Percentiles rank a stretch among this genome's conserved stretches.
Conservation (phyloP, 2,329 filamentous ascomycete species). For the Diaporthe nobilis region DNA sequence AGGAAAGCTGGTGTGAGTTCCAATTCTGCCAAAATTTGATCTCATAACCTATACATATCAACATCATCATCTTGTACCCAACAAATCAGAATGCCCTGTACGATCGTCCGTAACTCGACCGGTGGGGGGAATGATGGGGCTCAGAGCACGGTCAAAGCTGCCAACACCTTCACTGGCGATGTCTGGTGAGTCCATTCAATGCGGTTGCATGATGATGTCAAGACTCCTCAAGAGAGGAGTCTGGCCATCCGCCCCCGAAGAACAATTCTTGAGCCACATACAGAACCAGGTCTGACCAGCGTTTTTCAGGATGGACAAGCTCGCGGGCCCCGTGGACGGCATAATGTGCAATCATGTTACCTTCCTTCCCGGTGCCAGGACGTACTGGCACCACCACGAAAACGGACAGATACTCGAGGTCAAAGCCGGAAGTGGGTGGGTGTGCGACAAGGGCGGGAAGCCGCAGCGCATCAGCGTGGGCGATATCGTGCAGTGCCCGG, state of each 20-base stretch:
- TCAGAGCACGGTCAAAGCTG: constrained; percentile 35
- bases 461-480: constrained; percentile 55
- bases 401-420: constrained; percentile 59
- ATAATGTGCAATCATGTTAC: constrained; percentile 50
- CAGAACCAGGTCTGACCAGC: not conserved
- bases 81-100: constrained; percentile 29
- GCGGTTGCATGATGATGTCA: not conserved
- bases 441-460: constrained; percentile 57
- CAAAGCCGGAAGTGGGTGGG: constrained; percentile 56
- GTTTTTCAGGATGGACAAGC: constrained; percentile 32
- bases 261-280: not conserved
- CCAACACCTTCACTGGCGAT: constrained; percentile 37
- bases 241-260: not conserved
- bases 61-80: not conserved
- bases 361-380: constrained; percentile 59
- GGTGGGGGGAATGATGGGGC: constrained; percentile 18
- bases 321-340: constrained; percentile 27
- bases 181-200: constrained; percentile 12
- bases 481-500: constrained; percentile 56
- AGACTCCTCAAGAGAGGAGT: not conserved
- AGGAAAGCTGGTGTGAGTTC: not conserved
- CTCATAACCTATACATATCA: too few relatives aligned
- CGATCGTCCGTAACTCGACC: constrained; percentile 36
- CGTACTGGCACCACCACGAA: constrained; percentile 61
- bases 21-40: not conserved